Base-by-base conservation (phyloP, 768 basidiomycete genomes). In the Sporobolomyces pararoseus region DNA sequence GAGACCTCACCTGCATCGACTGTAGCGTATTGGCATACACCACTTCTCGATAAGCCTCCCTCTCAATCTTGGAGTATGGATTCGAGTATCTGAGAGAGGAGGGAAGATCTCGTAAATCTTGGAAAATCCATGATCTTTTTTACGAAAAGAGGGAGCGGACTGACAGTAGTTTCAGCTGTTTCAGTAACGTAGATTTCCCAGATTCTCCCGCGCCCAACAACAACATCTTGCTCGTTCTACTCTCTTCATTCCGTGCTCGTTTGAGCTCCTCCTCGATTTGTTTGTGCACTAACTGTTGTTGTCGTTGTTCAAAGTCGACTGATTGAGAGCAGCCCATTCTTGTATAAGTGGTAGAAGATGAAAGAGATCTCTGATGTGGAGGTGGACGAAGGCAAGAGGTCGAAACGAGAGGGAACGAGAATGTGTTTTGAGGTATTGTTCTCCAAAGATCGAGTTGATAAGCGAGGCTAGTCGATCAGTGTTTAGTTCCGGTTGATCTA, bases 121-220 rank as follows among this genome's bases (percentile, higher is more conserved):
- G n/a, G n/a, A n/a, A n/a, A n/a, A n/a, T n/a, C n/a, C n/a, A n/a
- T n/a, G n/a, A n/a, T n/a, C n/a, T n/a, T n/a, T n/a, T n/a, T n/a
- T n/a, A n/a, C n/a, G n/a, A n/a, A n/a, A n/a, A n/a, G n/a, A n/a
- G n/a, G n/a, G n/a, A n/a, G n/a, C n/a, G n/a, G n/a, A n/a, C 88
- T 78, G 91, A 90, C 73, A 94, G 91, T 79, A 94, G 87, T 78
- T 93, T 91, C 91, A 95, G 92, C 80, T 94, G 91, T 82, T 92
- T 94, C 65, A 94, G 84, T 47, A 57, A 31, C 0, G 53, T 51
- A 0, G 89, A 90, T 86, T 97, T 95, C 76, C 94, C 93, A 57
- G 89, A 91, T 84, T 96, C 93, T 81, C 94, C 93, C 68, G 95
- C 93, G 63, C 95, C 95, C 23, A 98, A 84, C 68, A 98, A 79